Evolutionary conservation across 495 filamentous ascomycete species (phyloP), one percentile per base, ranked within the genome.

Genomic region (Penicillium antarcticum): DNA sequence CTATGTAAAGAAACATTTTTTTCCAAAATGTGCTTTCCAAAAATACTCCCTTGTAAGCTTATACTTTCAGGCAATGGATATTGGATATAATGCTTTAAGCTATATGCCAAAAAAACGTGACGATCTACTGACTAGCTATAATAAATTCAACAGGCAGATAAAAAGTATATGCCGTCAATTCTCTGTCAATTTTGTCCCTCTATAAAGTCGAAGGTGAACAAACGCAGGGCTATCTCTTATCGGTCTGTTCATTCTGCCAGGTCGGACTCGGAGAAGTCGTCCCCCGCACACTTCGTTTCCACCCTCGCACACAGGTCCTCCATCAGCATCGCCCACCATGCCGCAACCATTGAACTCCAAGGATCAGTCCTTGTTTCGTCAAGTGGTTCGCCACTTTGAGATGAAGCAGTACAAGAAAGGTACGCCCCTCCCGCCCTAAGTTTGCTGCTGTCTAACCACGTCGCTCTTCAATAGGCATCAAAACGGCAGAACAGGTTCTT

Each of bases 401-500:
- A 83, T 86, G 59, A 99, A 99, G 73, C 94, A 97, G 68, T 96
- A 97, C 78, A 99, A 97, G 75, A 95, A 96, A 70, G 88, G 88
- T 81, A 13, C 11, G 42, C 37, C 23, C 40, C 21, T 17, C n/a
- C 26, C 14, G 18, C 45, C 49, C 23, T 5, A 14, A 18, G 14
- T 33, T 26, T 29, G 9, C 5, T 10, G 26, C 26, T 14, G n/a
- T 58, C 56, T 65, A 56, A 65, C 46, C 24, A 23, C 53, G 32
- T 61, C 55, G 58, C 48, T 47, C 57, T 41, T 38, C 12, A 41
- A 57, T 51, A 88, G 91, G 89, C 69, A 79, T 97, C 63, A 96
- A 95, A 72, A 83, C 87, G 29, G 90, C 91, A 55, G 89, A 98
- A 61, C 91, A 96, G 73, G 92, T 99, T 62, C 83, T 99, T 45